These are phyloP conservation scores for Onygenales sp. DNA, from an alignment of 2,329 filamentous ascomycete genomes.

Conservation along the genomic window DNA sequence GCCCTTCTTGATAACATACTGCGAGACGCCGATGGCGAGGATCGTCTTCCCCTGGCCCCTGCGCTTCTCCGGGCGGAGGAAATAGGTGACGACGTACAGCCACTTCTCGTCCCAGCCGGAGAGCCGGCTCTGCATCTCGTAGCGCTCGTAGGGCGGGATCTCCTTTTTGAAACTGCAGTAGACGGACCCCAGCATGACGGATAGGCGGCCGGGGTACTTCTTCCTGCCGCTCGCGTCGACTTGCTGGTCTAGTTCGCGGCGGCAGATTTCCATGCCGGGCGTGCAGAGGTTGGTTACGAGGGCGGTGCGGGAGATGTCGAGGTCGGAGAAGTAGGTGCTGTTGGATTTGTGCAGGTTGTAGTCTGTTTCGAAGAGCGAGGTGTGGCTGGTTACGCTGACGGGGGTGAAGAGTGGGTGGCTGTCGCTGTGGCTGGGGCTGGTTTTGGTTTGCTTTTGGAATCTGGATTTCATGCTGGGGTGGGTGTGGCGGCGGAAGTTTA, in stretches of 20 bases:
- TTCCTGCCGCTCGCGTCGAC: slow-evolving; percentile 36
- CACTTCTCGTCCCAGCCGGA: slow-evolving; percentile 73
- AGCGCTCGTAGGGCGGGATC: slow-evolving; percentile 58
- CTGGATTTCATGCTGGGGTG: slow-evolving; percentile 34
- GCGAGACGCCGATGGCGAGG: slow-evolving; percentile 62
- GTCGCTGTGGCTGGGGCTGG: slow-evolving; percentile 25
- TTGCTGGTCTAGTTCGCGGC: slow-evolving; percentile 44
- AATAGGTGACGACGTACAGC: slow-evolving; percentile 68
- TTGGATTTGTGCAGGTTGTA: slow-evolving; percentile 80
- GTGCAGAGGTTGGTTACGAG: slow-evolving; percentile 61
- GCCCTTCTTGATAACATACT: slow-evolving; percentile 76
- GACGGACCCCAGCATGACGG: slow-evolving; percentile 62
- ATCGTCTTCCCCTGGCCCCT: slow-evolving; percentile 52
- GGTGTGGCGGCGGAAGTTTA: slow-evolving; percentile 41
- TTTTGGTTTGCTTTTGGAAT: slow-evolving; percentile 22
- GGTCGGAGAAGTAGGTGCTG: slow-evolving; percentile 77
- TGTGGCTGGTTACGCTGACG: slow-evolving; percentile 55
- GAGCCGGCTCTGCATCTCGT: slow-evolving; percentile 64
- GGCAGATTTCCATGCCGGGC: slow-evolving; percentile 45
- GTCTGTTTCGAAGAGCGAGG: slow-evolving; percentile 69
- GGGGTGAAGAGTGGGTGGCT: slow-evolving; percentile 61
- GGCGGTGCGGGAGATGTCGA: slow-evolving; percentile 74
- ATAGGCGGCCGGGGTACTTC: slow-evolving; percentile 39
- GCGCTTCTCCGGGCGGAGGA: slow-evolving; percentile 44
- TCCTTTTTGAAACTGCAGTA: slow-evolving; percentile 65